phyloP scores from a whole-genome alignment of 2,329 filamentous ascomycete genomes.

The Neoarthrinium moseri region DNA sequence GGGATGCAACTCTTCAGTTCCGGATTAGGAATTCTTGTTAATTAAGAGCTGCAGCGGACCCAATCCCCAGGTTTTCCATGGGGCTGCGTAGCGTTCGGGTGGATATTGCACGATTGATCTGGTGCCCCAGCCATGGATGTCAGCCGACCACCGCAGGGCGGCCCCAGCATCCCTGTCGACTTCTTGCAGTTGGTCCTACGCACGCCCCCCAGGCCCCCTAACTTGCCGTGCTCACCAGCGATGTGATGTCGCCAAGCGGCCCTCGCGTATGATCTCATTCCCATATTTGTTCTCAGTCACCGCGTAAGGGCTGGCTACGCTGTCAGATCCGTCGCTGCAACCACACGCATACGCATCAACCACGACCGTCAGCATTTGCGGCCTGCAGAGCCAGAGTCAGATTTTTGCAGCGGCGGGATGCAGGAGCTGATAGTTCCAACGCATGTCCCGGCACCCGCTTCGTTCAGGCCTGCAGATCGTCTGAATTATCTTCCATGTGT shows the following conservation, averaged over 20 bases:
- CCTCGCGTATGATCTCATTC: neutral
- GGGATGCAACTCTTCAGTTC: slow-evolving; percentile 6
- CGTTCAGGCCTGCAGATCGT: neutral
- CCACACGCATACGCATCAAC: neutral
- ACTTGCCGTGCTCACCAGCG: too few relatives aligned
- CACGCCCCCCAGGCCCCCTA: too few relatives aligned
- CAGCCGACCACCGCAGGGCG: neutral
- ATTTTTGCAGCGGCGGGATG: neutral
- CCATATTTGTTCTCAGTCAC: neutral
- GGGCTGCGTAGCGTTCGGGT: neutral
- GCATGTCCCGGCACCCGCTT: neutral
- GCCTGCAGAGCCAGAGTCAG: neutral
- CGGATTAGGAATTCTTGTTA: slow-evolving; percentile 3
- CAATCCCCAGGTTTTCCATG: slow-evolving; percentile 7
- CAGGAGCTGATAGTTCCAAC: slow-evolving; percentile 3
- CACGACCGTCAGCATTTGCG: neutral
- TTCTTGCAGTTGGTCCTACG: too few relatives aligned
- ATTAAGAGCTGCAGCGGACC: neutral
- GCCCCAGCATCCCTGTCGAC: too few relatives aligned
- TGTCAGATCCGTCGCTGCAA: neutral
- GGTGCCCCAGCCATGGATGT: neutral
- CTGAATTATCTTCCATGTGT: neutral
- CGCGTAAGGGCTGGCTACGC: neutral
- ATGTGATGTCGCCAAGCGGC: too few relatives aligned
- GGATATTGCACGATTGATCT: neutral